phyloP scores from a whole-genome alignment of 2,329 filamentous ascomycete species.

The Aspergillus sp. region DNA sequence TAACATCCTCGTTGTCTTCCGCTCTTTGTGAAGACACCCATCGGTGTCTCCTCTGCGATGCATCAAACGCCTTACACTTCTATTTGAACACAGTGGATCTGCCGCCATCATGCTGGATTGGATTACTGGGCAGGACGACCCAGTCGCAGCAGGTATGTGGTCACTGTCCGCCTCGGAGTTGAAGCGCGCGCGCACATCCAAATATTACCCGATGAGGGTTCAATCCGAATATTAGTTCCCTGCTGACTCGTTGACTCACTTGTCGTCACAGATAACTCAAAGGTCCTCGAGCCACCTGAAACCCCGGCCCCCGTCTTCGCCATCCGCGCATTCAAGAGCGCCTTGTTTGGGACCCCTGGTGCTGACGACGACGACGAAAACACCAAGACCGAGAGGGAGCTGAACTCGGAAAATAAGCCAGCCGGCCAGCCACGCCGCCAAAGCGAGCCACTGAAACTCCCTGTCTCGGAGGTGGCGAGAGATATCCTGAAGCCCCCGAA shows the following conservation, averaged over 20 bases:
- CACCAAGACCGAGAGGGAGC: conserved; percentile 16
- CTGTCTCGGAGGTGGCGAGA: conserved; percentile 17
- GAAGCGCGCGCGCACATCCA: not conserved
- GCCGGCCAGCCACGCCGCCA: conserved; percentile 19
- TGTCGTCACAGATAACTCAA: conserved; percentile 44
- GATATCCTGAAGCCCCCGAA: conserved; percentile 18
- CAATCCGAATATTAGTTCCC: not conserved
- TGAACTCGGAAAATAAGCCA: conserved; percentile 13
- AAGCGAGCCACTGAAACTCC: conserved; percentile 18
- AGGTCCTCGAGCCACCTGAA: conserved; percentile 57
- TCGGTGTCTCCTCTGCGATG: conserved; percentile 18
- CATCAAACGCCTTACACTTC: conserved; percentile 11
- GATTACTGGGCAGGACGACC: conserved; percentile 30
- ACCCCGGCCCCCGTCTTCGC: conserved; percentile 67
- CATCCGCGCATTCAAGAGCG: conserved; percentile 64
- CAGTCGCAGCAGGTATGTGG: conserved; percentile 26
- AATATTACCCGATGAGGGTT: too few relatives aligned
- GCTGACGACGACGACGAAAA: conserved; percentile 41
- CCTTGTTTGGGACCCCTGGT: conserved; percentile 62
- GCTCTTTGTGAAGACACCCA: conserved; percentile 6
- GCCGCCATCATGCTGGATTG: conserved; percentile 31
- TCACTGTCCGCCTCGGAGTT: conserved; percentile 9
- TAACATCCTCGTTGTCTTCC: conserved; percentile 2
- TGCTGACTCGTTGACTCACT: conserved; percentile 12
- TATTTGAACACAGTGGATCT: conserved; percentile 10